These are phyloP conservation scores for Tuber melanosporum DNA, from an alignment of 495 filamentous ascomycete genomes.

Conservation along the genomic window DNA sequence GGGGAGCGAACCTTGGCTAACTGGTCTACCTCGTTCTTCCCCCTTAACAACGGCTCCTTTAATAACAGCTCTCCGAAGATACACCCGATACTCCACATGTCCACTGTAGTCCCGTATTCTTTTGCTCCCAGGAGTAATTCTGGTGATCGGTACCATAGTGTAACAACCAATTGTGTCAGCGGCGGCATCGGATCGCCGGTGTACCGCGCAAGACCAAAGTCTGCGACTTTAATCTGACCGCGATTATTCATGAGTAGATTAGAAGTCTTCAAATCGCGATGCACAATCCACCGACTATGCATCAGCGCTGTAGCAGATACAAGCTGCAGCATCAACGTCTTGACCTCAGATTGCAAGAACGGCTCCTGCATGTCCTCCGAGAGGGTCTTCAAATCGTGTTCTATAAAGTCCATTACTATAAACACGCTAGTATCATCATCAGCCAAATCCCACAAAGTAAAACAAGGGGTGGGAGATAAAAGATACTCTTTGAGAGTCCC, in stretches of 20 bases:
- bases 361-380: conserved; percentile 91
- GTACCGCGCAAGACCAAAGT: conserved; percentile 96
- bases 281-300: conserved; percentile 85
- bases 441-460: not conserved
- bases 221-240: conserved; percentile 89
- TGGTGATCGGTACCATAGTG: conserved; percentile 91
- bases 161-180: conserved; percentile 90
- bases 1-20: conserved; percentile 51
- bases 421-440: conserved; percentile 57
- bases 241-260: conserved; percentile 95
- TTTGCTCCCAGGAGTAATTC: conserved; percentile 80
- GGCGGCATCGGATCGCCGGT: conserved; percentile 74
- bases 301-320: conserved; percentile 75
- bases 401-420: conserved; percentile 95
- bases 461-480: not conserved
- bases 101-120: conserved; percentile 68
- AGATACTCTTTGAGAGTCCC: conserved; percentile 69
- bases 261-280: conserved; percentile 93
- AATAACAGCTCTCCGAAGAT: conserved; percentile 89
- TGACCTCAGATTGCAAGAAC: conserved; percentile 87
- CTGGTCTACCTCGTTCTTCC: conserved; percentile 91
- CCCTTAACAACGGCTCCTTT: conserved; percentile 78
- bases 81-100: conserved; percentile 95
- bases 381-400: conserved; percentile 93
- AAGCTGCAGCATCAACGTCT: conserved; percentile 81